Conservation (phyloP, 768 basidiomycete species). For the Zangia roseola region DNA sequence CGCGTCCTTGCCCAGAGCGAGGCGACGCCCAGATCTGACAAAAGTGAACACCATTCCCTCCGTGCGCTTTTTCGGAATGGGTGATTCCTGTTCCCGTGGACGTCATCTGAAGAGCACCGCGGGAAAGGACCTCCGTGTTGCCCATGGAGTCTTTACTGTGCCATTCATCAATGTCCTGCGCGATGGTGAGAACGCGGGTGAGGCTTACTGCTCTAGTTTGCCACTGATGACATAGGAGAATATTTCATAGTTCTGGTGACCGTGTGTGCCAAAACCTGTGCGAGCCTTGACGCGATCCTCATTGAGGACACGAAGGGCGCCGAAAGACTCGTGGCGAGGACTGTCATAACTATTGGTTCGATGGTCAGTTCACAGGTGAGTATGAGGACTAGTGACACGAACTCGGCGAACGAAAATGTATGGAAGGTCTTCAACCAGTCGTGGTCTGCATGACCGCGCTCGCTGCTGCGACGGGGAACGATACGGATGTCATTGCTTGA, state of each 20-base stretch:
- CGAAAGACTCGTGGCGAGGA: conserved; percentile 54
- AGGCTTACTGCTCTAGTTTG: conserved; percentile 73
- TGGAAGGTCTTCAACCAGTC: conserved; percentile 89
- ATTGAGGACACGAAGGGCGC: conserved; percentile 85
- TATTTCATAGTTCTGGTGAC: conserved; percentile 86
- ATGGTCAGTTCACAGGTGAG: conserved; percentile 14
- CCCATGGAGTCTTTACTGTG: conserved; percentile 86
- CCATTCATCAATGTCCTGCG: neutral
- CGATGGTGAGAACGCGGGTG: neutral
- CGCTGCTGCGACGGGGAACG: conserved; percentile 53
- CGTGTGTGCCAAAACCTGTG: conserved; percentile 89
- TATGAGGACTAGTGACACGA: conserved; percentile 25
- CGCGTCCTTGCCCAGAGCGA: conserved; percentile 23
- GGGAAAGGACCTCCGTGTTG: conserved; percentile 83
- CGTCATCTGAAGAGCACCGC: conserved; percentile 90
- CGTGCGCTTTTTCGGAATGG: conserved; percentile 69
- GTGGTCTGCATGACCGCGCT: conserved; percentile 74
- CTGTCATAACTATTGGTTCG: conserved; percentile 55
- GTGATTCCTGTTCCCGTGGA: conserved; percentile 90
- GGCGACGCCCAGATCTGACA: conserved; percentile 72
- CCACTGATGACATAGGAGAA: conserved; percentile 85
- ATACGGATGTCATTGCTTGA: conserved; percentile 33
- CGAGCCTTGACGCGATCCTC: conserved; percentile 80
- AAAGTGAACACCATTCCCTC: conserved; percentile 51
- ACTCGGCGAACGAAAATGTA: conserved; percentile 76